A percentile compares a stretch with the other conserved stretches of the same genome.
Evolutionary conservation across 2,329 filamentous ascomycete species (phyloP).

Genomic region (Biscogniauxia marginata): DNA sequence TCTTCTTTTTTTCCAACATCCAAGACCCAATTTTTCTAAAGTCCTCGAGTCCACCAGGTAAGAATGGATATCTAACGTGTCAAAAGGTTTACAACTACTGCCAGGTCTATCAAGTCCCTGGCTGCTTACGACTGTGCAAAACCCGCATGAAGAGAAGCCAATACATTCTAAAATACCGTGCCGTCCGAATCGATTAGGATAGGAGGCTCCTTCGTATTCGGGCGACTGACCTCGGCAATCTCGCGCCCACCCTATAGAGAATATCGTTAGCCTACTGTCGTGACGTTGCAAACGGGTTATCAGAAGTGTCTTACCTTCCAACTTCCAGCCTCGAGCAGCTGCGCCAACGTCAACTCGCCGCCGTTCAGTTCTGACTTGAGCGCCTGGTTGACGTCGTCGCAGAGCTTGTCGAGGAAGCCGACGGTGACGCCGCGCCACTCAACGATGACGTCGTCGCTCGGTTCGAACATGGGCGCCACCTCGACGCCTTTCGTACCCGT

Average conservation of each 20-base stretch:
- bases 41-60: too few relatives aligned
- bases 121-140: neutral
- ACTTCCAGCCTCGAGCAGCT: slow-evolving; percentile 91
- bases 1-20: too few relatives aligned
- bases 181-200: slow-evolving; percentile 97
- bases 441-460: slow-evolving; percentile 75
- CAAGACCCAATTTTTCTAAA: too few relatives aligned
- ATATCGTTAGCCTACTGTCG: slow-evolving; percentile 20
- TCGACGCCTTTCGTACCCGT: slow-evolving; percentile 61
- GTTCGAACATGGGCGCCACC: slow-evolving; percentile 68
- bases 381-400: slow-evolving; percentile 63
- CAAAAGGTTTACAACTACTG: neutral
- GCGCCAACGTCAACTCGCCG: slow-evolving; percentile 72
- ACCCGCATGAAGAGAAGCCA: slow-evolving; percentile 4
- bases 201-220: slow-evolving; percentile 93
- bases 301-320: slow-evolving; percentile 70
- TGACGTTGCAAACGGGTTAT: neutral
- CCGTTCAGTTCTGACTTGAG: slow-evolving; percentile 65
- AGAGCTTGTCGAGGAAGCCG: slow-evolving; percentile 69
- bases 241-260: slow-evolving; percentile 75
- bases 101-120: neutral
- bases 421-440: slow-evolving; percentile 78
- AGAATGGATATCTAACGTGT: too few relatives aligned
- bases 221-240: slow-evolving; percentile 90
- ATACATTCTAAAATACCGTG: slow-evolving; percentile 73